Evolutionary conservation across 345 rosid genomes (phyloP).

Genomic region (Erucastrum elatum): DNA sequence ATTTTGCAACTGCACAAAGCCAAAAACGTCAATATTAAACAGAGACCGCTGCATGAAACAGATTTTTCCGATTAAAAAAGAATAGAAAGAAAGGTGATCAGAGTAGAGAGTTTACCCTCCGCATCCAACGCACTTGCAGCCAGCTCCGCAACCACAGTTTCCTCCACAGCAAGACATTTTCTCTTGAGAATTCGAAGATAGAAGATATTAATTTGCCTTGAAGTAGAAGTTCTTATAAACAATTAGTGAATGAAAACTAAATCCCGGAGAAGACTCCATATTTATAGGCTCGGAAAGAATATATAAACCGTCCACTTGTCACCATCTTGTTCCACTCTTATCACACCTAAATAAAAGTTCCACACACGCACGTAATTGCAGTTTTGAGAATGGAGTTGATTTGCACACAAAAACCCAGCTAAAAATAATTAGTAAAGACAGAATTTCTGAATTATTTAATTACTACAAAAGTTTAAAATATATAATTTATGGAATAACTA

Average conservation of each 20-base stretch:
- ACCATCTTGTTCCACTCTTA: neutral
- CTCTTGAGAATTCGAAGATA: neutral
- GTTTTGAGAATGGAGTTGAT: neutral
- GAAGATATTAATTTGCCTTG: neutral
- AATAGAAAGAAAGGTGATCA: neutral
- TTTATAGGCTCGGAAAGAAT: neutral
- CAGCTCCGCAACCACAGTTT: slow-evolving; percentile 62
- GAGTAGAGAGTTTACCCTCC: slow-evolving; percentile 47
- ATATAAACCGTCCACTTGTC: neutral
- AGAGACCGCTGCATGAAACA: neutral
- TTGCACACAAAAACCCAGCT: neutral
- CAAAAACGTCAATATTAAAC: neutral
- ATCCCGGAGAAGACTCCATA: neutral
- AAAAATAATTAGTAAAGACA: neutral
- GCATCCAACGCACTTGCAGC: slow-evolving; percentile 61
- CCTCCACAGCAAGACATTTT: slow-evolving; percentile 75
- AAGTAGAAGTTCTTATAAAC: neutral
- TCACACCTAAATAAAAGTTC: neutral
- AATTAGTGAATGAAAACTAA: slow-evolving; percentile 16
- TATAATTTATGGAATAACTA: neutral
- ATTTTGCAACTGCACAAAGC: slow-evolving; percentile 63
- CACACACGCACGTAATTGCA: neutral
- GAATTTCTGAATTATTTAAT: neutral
- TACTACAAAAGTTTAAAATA: neutral
- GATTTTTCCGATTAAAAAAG: too few species aligned